phyloP scores from a whole-genome alignment of 768 basidiomycete genomes.

The Pulveroboletus sp. region DNA sequence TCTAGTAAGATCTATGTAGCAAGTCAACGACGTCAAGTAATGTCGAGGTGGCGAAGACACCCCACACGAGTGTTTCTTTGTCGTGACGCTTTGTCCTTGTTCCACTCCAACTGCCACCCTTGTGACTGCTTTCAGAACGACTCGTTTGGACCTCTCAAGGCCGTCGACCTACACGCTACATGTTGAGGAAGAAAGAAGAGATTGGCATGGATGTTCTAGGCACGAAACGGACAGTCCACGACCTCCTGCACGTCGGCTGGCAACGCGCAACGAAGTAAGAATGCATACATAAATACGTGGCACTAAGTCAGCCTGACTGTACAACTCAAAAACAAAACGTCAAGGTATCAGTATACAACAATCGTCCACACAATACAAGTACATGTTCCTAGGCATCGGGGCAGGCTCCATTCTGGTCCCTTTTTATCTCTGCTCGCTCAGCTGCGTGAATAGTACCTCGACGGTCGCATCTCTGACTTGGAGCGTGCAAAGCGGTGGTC shows the following conservation, averaged over 20 bases:
- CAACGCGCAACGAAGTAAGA: not conserved
- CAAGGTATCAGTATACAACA: not conserved
- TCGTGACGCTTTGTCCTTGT: not conserved
- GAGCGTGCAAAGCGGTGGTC: constrained; percentile 15
- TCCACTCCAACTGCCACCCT: too few species aligned
- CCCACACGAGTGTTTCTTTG: not conserved
- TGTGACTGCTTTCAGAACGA: too few species aligned
- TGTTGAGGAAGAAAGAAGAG: too few species aligned
- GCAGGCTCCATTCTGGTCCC: too few species aligned
- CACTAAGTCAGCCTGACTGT: too few species aligned
- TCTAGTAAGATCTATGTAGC: not conserved
- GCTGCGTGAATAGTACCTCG: constrained; percentile 13
- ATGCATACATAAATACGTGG: not conserved
- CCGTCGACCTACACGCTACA: too few species aligned
- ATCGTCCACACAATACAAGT: not conserved
- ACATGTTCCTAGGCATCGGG: not conserved
- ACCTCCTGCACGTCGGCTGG: too few species aligned
- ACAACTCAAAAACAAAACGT: too few species aligned
- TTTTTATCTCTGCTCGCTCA: not conserved
- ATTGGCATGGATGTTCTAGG: too few species aligned
- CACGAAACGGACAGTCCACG: too few species aligned
- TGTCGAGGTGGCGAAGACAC: not conserved
- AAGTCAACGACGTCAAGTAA: not conserved
- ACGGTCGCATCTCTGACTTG: constrained; percentile 25
- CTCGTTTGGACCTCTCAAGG: too few species aligned